These are phyloP conservation scores for Russula abietina DNA, from an alignment of 768 basidiomycete genomes.

Conservation along the genomic window DNA sequence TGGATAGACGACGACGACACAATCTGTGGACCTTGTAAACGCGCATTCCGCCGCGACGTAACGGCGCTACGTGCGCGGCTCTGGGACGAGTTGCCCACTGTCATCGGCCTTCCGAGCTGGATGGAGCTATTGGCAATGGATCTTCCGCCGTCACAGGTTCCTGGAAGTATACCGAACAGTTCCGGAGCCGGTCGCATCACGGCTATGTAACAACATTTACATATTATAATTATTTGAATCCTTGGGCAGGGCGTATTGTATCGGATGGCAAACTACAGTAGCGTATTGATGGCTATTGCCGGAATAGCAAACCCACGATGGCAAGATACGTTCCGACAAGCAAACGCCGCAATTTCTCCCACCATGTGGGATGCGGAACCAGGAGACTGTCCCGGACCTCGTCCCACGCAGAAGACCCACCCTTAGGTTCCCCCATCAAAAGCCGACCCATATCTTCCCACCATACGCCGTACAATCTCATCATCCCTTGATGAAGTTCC, in stretches of 20 bases:
- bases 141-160: constrained; percentile 23
- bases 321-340: background rate
- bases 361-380: background rate
- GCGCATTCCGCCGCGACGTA: constrained; percentile 39
- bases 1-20: constrained; percentile 34
- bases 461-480: constrained; percentile 15
- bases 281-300: background rate
- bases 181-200: background rate
- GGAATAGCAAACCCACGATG: background rate
- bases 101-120: constrained; percentile 46
- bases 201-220: background rate
- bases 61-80: constrained; percentile 35
- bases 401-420: constrained; percentile 11
- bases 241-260: background rate
- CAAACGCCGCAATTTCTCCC: background rate
- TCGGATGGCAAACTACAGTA: background rate
- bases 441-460: constrained; percentile 21
- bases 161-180: background rate
- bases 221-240: constrained; percentile 9
- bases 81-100: constrained; percentile 45
- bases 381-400: background rate
- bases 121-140: constrained; percentile 35
- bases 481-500: constrained; percentile 22
- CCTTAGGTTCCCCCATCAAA: constrained; percentile 15
- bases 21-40: constrained; percentile 43